These are phyloP conservation scores for Debaryomyces sp. DNA, from an alignment of 1,139 yeast genomes.

Conservation along the genomic window DNA sequence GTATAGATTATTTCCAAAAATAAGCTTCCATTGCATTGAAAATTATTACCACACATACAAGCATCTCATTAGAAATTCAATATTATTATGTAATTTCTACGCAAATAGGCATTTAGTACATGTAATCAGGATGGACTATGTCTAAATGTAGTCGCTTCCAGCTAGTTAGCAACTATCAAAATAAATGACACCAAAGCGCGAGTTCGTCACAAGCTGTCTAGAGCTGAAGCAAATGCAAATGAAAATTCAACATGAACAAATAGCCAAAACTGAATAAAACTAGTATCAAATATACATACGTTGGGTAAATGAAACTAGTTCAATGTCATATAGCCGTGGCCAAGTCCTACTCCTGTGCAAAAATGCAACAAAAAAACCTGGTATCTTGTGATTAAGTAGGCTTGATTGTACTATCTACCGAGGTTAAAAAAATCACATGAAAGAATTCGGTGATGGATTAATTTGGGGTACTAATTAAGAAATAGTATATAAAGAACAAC, in stretches of 20 bases:
- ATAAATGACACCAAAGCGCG: neutral
- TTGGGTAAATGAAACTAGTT: neutral
- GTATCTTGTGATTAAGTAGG: neutral
- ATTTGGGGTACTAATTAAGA: constrained; percentile 4
- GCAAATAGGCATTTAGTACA: neutral
- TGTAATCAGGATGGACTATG: neutral
- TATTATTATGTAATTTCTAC: neutral
- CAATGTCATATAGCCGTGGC: neutral
- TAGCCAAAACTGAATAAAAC: neutral
- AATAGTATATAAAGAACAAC: constrained; percentile 4
- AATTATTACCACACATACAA: neutral
- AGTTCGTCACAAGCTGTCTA: neutral
- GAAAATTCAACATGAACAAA: neutral
- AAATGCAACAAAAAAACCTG: neutral
- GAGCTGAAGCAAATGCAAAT: neutral
- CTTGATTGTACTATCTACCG: constrained; percentile 2
- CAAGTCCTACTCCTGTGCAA: neutral
- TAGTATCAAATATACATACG: neutral
- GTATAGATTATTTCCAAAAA: too few relatives aligned
- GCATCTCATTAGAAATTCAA: neutral
- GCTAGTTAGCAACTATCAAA: neutral
- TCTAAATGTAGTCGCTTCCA: neutral
- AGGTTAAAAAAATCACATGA: constrained; percentile 11
- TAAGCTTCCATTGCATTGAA: neutral
- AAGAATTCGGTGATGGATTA: constrained; percentile 1